phyloP scores from a whole-genome alignment of 129 eudicot genomes.

The carrot (Daucus carota) region DNA sequence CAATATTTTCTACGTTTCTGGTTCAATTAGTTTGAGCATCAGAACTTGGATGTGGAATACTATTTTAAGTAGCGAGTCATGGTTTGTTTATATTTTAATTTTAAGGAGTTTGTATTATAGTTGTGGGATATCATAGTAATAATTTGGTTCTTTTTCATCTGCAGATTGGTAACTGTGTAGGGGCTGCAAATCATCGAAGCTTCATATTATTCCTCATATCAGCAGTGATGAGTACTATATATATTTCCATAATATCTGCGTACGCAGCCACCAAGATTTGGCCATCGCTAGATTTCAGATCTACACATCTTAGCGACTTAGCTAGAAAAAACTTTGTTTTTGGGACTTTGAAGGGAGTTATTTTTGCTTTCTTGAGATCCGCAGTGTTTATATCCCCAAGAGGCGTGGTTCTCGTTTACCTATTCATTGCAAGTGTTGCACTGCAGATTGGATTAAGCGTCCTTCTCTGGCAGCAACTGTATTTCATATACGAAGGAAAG shows the following conservation, averaged over 20 bases:
- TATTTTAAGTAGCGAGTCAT: background rate
- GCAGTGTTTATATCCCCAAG: constrained; percentile 47
- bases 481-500: constrained; percentile 62
- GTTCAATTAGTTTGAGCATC: background rate
- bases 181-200: constrained; percentile 72
- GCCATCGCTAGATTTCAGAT: constrained; percentile 49
- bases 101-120: background rate
- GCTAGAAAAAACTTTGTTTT: constrained; percentile 21
- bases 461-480: constrained; percentile 95
- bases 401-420: constrained; percentile 75
- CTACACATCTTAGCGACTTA: constrained; percentile 20
- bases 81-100: background rate
- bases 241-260: constrained; percentile 48
- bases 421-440: constrained; percentile 70
- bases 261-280: constrained; percentile 40
- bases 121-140: background rate
- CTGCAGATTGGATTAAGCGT: constrained; percentile 69
- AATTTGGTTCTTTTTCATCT: constrained; percentile 1
- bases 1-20: background rate
- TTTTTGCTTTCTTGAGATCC: constrained; percentile 49
- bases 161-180: constrained; percentile 98
- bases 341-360: constrained; percentile 29
- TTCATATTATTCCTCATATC: constrained; percentile 75
- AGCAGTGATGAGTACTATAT: constrained; percentile 65
- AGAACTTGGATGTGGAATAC: background rate